Evolutionary conservation across 2,329 filamentous ascomycete species (phyloP).

Genomic region (Ascomycota sp.): DNA sequence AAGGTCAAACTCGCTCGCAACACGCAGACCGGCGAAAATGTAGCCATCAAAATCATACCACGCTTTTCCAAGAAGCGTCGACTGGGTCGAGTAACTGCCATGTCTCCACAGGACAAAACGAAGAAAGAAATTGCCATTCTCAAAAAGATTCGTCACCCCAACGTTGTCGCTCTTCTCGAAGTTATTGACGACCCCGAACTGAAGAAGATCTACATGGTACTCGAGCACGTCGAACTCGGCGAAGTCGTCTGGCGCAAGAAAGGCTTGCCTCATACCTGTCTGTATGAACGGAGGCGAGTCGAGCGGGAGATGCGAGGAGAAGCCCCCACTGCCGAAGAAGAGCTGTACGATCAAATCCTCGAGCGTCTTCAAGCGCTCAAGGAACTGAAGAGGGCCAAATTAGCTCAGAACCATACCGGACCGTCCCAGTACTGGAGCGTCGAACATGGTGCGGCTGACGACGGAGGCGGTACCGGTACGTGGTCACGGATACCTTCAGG

Average conservation of each 20-base stretch:
- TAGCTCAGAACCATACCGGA: constrained; percentile 26
- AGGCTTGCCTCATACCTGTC: constrained; percentile 63
- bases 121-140: constrained; percentile 95
- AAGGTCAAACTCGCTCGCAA: constrained; percentile 93
- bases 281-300: constrained; percentile 62
- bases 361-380: constrained; percentile 38
- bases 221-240: constrained; percentile 85
- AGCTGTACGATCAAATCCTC: constrained; percentile 36
- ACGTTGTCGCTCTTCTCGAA: constrained; percentile 85
- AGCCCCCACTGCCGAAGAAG: constrained; percentile 35
- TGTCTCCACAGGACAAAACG: constrained; percentile 53
- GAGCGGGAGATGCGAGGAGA: constrained; percentile 49
- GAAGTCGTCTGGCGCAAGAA: constrained; percentile 90
- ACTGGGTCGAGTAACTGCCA: constrained; percentile 58
- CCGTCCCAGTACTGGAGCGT: constrained; percentile 62
- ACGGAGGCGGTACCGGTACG: constrained; percentile 18
- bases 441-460: constrained; percentile 48
- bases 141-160: constrained; percentile 95
- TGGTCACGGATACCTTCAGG: constrained; percentile 22
- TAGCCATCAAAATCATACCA: constrained; percentile 97
- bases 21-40: constrained; percentile 51
- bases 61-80: constrained; percentile 84
- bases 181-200: constrained; percentile 93
- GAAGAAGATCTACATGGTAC: constrained; percentile 95
- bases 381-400: constrained; percentile 34